Evolutionary conservation across 768 basidiomycete genomes (phyloP).

Genomic region (Coprinellus aureogranulatus): DNA sequence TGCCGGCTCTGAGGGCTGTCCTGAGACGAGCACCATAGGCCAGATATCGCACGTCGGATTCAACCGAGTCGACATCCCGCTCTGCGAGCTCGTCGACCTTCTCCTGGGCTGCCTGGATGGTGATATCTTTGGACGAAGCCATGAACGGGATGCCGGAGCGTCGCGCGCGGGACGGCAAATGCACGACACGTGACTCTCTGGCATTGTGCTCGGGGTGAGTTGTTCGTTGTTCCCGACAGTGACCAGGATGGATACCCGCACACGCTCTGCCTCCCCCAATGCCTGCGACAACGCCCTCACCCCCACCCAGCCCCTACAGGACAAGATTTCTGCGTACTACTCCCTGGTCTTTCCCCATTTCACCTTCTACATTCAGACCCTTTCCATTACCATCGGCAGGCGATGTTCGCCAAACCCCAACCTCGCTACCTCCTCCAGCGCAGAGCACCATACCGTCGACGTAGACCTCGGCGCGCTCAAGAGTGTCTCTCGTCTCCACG

Average conservation of each 20-base stretch:
- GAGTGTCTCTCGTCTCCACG: constrained; percentile 96
- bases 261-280: constrained; percentile 38
- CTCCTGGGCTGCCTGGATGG: constrained; percentile 41
- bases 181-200: neutral
- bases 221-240: neutral
- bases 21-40: constrained; percentile 77
- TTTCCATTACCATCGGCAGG: constrained; percentile 90
- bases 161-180: constrained; percentile 3
- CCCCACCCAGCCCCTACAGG: constrained; percentile 43
- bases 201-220: neutral
- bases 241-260: constrained; percentile 40
- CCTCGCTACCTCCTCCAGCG: constrained; percentile 53
- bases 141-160: neutral
- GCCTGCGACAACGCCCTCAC: constrained; percentile 19
- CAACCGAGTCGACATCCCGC: constrained; percentile 60
- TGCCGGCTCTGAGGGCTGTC: constrained; percentile 67
- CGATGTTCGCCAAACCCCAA: constrained; percentile 62
- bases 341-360: constrained; percentile 91
- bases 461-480: constrained; percentile 95
- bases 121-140: constrained; percentile 27
- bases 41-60: constrained; percentile 68
- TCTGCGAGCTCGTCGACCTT: constrained; percentile 61
- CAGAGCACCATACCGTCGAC: constrained; percentile 62
- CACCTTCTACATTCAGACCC: constrained; percentile 96
- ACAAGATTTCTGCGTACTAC: constrained; percentile 91